phyloP scores from a whole-genome alignment of 2,329 filamentous ascomycete species.

The Cadophora gregata region DNA sequence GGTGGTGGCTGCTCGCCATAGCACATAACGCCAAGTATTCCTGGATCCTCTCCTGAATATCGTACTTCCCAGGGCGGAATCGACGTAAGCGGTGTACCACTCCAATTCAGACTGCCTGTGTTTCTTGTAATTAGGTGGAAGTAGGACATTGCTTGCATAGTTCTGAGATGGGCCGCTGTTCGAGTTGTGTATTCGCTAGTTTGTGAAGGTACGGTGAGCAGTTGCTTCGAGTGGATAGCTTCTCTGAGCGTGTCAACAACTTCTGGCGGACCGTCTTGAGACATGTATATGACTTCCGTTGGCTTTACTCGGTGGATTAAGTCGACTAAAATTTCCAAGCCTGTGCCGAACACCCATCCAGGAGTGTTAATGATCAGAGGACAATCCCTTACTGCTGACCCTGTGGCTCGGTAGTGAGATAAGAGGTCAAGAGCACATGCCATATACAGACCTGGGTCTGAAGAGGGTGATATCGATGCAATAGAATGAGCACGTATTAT shows the following conservation, averaged over 20 bases:
- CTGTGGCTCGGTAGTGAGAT: conserved; percentile 57
- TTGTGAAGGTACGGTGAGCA: conserved; percentile 65
- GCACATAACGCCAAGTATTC: conserved; percentile 69
- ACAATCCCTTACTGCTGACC: conserved; percentile 48
- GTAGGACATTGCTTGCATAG: conserved; percentile 82
- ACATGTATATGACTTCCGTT: conserved; percentile 72
- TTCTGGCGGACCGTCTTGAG: conserved; percentile 63
- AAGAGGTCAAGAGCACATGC: conserved; percentile 69
- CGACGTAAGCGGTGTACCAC: conserved; percentile 62
- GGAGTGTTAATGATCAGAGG: conserved; percentile 77
- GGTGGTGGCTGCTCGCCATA: conserved; percentile 69
- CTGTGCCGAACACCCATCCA: conserved; percentile 75
- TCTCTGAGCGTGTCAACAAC: conserved; percentile 58
- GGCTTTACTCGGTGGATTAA: conserved; percentile 61
- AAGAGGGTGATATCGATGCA: conserved; percentile 67
- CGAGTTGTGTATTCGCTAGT: conserved; percentile 59
- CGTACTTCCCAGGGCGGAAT: conserved; percentile 65
- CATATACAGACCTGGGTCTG: conserved; percentile 70
- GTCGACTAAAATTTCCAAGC: conserved; percentile 66
- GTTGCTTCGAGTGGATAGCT: conserved; percentile 47
- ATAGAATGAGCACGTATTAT: conserved; percentile 69
- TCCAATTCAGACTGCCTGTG: conserved; percentile 46
- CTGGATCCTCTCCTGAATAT: conserved; percentile 57
- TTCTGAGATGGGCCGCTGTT: conserved; percentile 68
- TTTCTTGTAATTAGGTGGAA: conserved; percentile 60